Base-by-base conservation (phyloP, 371 early-diverging fungal genomes). In the Gilbertella persicaria region DNA sequence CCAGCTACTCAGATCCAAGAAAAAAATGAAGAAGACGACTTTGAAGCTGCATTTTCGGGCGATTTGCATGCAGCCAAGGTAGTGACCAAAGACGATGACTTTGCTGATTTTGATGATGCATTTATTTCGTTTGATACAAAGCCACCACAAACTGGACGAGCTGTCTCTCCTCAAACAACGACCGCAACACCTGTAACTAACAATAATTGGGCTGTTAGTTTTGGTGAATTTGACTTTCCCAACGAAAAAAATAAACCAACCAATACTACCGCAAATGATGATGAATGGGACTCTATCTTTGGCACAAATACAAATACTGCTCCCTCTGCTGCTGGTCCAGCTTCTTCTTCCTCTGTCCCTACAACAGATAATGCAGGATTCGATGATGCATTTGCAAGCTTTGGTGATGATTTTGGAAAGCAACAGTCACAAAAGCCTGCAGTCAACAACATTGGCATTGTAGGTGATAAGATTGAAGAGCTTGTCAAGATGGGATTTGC, bases 401-500 rank as follows among this genome's bases (percentile, higher is more conserved):
- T 62, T 35, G 52, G 43, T 3, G 60, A 52, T 42, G 56, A 55
- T 45, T 60, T 55, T 14, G 63, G 50, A 19, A 52, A 65, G 17
- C 45, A 53, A 14, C 41, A 28, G 36, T 16, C 39, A 21, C 26
- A 51, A 25, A 26, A 37, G 38, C 48, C 53, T 17, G 25, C 56
- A 14, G 24, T 28, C 41, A 29, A 36, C 17, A 26, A 40, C 1
- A 58, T 48, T 30, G 58, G 58, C 14, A 64, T 58, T 25, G 54
- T 58, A 33, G 64, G 53, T 9, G 58, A 58, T 17, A 60, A 62
- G 29, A 53, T 87, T 14, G 75, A 73, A 29, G 67, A 73, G 2
- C 63, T 88, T 29, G 62, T 80, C 19, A 73, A 67, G 36, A 84
- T 88, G 82, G 89, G 89, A 2, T 88, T 86, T 64, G 63, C 78